A percentile compares a stretch with the other conserved stretches of the same genome.
Evolutionary conservation across 2,329 filamentous ascomycete species (phyloP).

Genomic region (Hawksworthiomyces lignivorus): DNA sequence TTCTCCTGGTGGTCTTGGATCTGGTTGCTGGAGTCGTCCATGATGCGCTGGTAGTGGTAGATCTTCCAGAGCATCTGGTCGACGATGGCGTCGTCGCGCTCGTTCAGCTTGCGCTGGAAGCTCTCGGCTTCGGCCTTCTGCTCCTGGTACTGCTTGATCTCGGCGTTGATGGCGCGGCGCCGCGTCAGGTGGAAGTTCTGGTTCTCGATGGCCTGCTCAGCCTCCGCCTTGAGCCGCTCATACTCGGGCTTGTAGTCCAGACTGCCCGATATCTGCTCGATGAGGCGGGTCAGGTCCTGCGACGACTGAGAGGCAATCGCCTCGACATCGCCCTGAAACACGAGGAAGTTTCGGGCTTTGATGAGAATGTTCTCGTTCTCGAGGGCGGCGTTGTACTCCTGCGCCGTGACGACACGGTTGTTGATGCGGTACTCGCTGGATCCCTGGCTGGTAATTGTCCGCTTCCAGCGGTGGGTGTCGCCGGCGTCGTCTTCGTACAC

Average conservation of each 20-base stretch:
- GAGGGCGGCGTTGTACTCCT: slow-evolving; percentile 87
- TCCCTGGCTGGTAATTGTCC: slow-evolving; percentile 80
- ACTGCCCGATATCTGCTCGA: slow-evolving; percentile 96
- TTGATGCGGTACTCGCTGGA: slow-evolving; percentile 97
- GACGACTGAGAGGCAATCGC: slow-evolving; percentile 93
- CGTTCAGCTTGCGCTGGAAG: slow-evolving; percentile 82
- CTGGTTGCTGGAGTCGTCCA: slow-evolving; percentile 82
- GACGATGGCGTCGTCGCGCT: slow-evolving; percentile 84
- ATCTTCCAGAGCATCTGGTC: slow-evolving; percentile 95
- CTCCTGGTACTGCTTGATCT: slow-evolving; percentile 96
- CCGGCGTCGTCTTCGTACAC: slow-evolving; percentile 97
- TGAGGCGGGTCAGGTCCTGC: slow-evolving; percentile 83
- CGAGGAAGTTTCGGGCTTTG: slow-evolving; percentile 94
- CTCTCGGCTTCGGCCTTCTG: slow-evolving; percentile 94
- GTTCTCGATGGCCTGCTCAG: slow-evolving; percentile 80
- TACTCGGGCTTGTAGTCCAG: slow-evolving; percentile 92
- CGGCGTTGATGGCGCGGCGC: slow-evolving; percentile 88
- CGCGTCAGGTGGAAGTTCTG: slow-evolving; percentile 83
- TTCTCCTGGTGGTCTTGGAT: slow-evolving; percentile 94
- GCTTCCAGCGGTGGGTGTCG: slow-evolving; percentile 93
- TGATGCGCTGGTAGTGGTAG: slow-evolving; percentile 87
- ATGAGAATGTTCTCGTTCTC: slow-evolving; percentile 95
- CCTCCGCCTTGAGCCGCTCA: slow-evolving; percentile 77
- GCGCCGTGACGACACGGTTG: slow-evolving; percentile 77
- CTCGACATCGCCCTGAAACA: slow-evolving; percentile 97